Evolutionary conservation across 2,329 filamentous ascomycete species (phyloP).

Genomic region (Epichloe glyceriae): DNA sequence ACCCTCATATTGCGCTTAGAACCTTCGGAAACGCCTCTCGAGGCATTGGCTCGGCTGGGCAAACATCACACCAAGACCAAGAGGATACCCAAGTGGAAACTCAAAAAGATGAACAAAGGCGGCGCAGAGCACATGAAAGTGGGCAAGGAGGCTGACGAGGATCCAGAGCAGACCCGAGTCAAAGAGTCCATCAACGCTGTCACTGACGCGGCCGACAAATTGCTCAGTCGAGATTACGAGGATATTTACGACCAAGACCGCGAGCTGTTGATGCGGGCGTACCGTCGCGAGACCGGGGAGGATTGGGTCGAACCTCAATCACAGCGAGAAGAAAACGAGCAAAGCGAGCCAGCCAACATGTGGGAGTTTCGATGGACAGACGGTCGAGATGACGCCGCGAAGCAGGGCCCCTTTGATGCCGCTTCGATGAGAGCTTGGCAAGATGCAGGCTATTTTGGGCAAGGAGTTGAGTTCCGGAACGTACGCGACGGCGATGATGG

Average conservation of each 20-base stretch:
- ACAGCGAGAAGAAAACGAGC: slow-evolving; percentile 10
- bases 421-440: slow-evolving; percentile 84
- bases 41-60: slow-evolving; percentile 72
- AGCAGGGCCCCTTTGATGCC: slow-evolving; percentile 79
- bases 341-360: slow-evolving; percentile 12
- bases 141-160: slow-evolving; percentile 38
- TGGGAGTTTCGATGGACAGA: slow-evolving; percentile 96
- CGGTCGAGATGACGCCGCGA: slow-evolving; percentile 62
- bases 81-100: slow-evolving; percentile 52
- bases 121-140: slow-evolving; percentile 54
- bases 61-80: slow-evolving; percentile 50
- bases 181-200: slow-evolving; percentile 67
- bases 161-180: slow-evolving; percentile 56
- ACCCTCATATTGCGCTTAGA: slow-evolving; percentile 63
- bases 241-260: slow-evolving; percentile 90
- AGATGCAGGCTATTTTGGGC: slow-evolving; percentile 82
- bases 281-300: slow-evolving; percentile 73
- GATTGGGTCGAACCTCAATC: slow-evolving; percentile 52
- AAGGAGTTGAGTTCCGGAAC: slow-evolving; percentile 68
- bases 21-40: slow-evolving; percentile 71
- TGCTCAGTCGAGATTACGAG: slow-evolving; percentile 68
- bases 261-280: slow-evolving; percentile 72
- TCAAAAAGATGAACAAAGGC: slow-evolving; percentile 50
- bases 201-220: slow-evolving; percentile 78
- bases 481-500: slow-evolving; percentile 36